These are phyloP conservation scores for Talaromyces nanjingensis DNA, from an alignment of 495 filamentous ascomycete species.

Conservation along the genomic window DNA sequence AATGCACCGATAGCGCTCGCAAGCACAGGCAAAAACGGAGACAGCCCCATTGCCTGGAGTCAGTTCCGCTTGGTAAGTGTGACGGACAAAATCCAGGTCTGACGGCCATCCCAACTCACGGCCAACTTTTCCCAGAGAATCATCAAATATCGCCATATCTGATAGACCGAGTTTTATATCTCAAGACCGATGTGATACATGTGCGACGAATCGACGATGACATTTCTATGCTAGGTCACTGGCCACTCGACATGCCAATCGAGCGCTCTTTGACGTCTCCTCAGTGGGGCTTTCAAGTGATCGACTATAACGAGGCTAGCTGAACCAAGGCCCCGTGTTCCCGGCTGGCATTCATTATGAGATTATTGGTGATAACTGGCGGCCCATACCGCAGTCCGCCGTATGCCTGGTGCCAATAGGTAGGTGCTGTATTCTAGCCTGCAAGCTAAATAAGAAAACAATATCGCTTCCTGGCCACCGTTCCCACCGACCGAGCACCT, in stretches of 20 bases:
- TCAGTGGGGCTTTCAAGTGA: conserved; percentile 2
- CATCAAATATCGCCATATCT: background rate
- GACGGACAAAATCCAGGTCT: background rate
- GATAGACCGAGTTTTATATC: background rate
- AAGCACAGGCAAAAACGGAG: background rate
- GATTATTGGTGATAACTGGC: background rate
- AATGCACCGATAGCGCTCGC: background rate
- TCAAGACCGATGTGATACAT: background rate
- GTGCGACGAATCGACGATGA: background rate
- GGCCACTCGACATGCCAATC: conserved; percentile 2
- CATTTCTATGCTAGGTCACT: background rate
- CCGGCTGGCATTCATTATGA: background rate
- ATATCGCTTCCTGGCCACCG: background rate
- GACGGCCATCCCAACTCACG: background rate
- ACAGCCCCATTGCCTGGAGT: background rate
- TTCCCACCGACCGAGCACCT: conserved; percentile 3
- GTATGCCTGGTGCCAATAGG: background rate
- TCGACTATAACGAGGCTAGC: conserved; percentile 5
- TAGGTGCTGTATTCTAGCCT: background rate
- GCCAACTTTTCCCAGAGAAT: background rate
- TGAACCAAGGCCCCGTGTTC: background rate
- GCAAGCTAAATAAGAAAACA: conserved; percentile 1
- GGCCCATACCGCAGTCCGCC: background rate
- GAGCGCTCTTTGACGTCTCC: background rate
- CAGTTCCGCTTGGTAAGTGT: background rate